These are phyloP conservation scores for Neopestalotiopsis sp. DNA, from an alignment of 2,329 filamentous ascomycete genomes.

Conservation along the genomic window DNA sequence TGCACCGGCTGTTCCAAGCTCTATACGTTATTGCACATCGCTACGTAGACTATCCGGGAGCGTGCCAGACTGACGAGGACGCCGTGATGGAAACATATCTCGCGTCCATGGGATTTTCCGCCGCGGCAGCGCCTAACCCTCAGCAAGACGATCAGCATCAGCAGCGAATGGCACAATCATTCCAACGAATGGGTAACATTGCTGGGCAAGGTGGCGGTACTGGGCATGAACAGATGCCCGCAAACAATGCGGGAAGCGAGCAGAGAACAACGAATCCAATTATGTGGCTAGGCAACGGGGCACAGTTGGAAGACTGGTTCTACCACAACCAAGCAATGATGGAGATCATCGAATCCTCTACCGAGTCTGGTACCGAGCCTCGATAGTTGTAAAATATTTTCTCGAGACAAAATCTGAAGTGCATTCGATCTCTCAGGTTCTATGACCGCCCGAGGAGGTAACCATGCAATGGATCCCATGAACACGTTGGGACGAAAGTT, in stretches of 20 bases:
- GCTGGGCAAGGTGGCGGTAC: not conserved
- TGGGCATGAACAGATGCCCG: not conserved
- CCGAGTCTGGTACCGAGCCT: not conserved
- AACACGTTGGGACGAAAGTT: not conserved
- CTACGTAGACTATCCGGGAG: constrained; percentile 60
- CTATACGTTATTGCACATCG: constrained; percentile 66
- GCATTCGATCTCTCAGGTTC: not conserved
- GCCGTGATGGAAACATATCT: not conserved
- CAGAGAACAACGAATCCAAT: constrained; percentile 38
- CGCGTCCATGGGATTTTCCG: not conserved
- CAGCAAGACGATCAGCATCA: not conserved
- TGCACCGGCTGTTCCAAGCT: constrained; percentile 67
- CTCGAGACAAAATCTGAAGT: no score
- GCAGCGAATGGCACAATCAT: not conserved
- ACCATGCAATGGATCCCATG: not conserved
- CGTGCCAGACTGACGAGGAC: not conserved
- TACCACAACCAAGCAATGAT: constrained; percentile 70
- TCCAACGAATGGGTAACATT: not conserved
- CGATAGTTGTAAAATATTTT: not conserved
- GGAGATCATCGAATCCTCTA: constrained; percentile 59
- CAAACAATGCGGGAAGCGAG: constrained; percentile 45
- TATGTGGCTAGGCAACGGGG: constrained; percentile 34
- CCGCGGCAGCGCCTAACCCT: not conserved
- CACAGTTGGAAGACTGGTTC: constrained; percentile 69
- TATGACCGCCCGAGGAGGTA: not conserved